These are phyloP conservation scores for Liquidambar formosana DNA, from an alignment of 164 flowering plant genomes.

Conservation along the genomic window DNA sequence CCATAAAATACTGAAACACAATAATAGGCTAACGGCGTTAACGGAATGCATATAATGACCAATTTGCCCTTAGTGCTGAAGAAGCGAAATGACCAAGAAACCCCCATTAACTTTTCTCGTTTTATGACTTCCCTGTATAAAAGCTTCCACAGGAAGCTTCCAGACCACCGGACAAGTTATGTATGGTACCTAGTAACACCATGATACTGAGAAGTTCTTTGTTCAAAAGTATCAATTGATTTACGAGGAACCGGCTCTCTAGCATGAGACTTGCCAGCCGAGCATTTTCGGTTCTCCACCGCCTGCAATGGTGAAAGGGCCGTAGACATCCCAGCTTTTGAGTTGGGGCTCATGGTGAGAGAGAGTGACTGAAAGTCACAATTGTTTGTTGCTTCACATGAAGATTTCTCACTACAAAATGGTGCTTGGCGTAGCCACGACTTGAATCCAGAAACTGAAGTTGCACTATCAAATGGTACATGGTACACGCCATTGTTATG, in stretches of 20 bases:
- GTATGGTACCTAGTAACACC: conserved; percentile 96
- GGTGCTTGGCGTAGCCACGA: conserved; percentile 60
- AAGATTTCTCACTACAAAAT: conserved; percentile 17
- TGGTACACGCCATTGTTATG: conserved; percentile 18
- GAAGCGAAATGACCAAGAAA: too few relatives aligned
- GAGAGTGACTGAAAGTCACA: conserved; percentile 48
- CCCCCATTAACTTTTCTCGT: too few relatives aligned
- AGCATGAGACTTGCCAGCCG: conserved; percentile 23
- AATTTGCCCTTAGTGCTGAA: too few relatives aligned
- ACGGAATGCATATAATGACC: too few relatives aligned
- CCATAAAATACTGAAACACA: too few relatives aligned
- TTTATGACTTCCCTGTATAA: too few relatives aligned
- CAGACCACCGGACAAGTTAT: too few relatives aligned
- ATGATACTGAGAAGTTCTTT: conserved; percentile 85
- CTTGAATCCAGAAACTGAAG: conserved; percentile 55
- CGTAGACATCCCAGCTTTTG: too few relatives aligned
- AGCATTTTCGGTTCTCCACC: conserved; percentile 37
- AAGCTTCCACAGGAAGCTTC: too few relatives aligned
- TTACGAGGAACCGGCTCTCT: conserved; percentile 64
- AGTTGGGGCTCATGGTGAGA: conserved; percentile 56
- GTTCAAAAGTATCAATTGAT: conserved; percentile 84
- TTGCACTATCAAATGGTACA: conserved; percentile 30
- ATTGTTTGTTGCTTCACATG: conserved; percentile 3
- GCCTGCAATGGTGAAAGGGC: too few relatives aligned
- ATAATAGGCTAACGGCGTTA: too few relatives aligned